A percentile compares a stretch with the other conserved stretches of the same genome.
These are phyloP conservation scores for Cryptosporidium ryanae DNA, from an alignment of 169 alveolate genomes.

Conservation along the genomic window DNA sequence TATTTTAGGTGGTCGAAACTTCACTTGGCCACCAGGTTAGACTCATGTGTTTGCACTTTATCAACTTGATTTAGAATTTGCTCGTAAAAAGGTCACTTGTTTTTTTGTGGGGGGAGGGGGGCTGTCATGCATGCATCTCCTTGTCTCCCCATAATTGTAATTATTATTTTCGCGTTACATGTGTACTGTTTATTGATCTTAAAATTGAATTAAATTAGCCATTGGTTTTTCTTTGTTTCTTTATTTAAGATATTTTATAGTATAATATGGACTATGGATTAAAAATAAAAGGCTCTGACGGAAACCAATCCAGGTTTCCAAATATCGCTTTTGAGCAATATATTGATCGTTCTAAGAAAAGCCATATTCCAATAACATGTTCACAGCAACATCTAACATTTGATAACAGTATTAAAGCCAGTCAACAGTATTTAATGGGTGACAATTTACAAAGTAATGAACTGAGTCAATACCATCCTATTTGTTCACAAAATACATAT, in stretches of 20 bases:
- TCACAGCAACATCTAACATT: conserved; percentile 12
- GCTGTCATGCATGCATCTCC: too few species aligned
- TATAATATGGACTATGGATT: background rate
- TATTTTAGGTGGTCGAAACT: conserved; percentile 84
- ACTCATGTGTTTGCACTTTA: background rate
- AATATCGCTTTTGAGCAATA: background rate
- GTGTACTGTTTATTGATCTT: conserved; percentile 33
- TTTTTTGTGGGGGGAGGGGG: conserved; percentile 29
- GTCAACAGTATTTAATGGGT: background rate
- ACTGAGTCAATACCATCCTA: background rate
- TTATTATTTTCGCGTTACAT: conserved; percentile 37
- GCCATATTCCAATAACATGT: conserved; percentile 2
- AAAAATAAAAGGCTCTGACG: background rate
- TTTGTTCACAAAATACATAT: background rate
- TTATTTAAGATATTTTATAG: background rate
- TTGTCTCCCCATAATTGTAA: conserved; percentile 44
- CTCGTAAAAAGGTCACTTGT: conserved; percentile 64
- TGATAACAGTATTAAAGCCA: conserved; percentile 7
- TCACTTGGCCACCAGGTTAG: conserved; percentile 90
- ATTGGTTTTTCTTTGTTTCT: conserved; percentile 4
- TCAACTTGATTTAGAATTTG: background rate
- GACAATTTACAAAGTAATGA: conserved; percentile 6
- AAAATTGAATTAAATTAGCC: conserved; percentile 1
- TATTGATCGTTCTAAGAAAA: background rate
- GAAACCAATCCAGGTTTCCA: background rate